Percentiles rank a stretch among this genome's conserved stretches.
Evolutionary conservation across 805 yeast species (phyloP).

Genomic region (Lipomyces mesembrius): DNA sequence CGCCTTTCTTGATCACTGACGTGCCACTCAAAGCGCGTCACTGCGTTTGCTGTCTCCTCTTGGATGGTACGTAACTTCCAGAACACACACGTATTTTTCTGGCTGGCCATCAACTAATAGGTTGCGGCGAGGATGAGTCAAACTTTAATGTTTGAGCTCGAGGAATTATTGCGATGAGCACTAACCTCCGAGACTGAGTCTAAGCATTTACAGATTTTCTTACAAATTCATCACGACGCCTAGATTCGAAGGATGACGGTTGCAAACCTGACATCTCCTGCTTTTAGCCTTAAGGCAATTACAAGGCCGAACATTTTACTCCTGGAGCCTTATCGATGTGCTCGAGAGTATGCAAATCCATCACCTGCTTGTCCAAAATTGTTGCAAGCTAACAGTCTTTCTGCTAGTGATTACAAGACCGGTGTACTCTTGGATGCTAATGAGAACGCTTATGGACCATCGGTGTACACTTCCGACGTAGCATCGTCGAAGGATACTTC

Average conservation of each 20-base stretch:
- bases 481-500: conserved; percentile 3
- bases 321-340: conserved; percentile 92
- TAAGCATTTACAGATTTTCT: background rate
- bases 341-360: conserved; percentile 66
- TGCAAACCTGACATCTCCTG: conserved; percentile 27
- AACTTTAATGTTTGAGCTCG: background rate
- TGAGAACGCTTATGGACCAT: conserved; percentile 93
- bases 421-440: conserved; percentile 94
- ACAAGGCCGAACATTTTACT: conserved; percentile 84
- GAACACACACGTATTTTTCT: background rate
- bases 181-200: background rate
- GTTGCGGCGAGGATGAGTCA: background rate
- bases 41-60: background rate
- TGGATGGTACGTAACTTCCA: background rate
- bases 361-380: background rate
- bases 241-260: conserved; percentile 25
- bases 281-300: conserved; percentile 49
- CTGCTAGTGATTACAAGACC: conserved; percentile 68
- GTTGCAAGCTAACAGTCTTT: background rate
- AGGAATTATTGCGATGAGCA: background rate
- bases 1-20: background rate
- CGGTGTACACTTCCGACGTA: conserved; percentile 48
- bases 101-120: background rate
- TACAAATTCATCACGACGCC: background rate
- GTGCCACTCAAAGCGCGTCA: conserved; percentile 5